These are phyloP conservation scores for Trichomonas tenax DNA, from an alignment of 208 protist species.

Conservation along the genomic window DNA sequence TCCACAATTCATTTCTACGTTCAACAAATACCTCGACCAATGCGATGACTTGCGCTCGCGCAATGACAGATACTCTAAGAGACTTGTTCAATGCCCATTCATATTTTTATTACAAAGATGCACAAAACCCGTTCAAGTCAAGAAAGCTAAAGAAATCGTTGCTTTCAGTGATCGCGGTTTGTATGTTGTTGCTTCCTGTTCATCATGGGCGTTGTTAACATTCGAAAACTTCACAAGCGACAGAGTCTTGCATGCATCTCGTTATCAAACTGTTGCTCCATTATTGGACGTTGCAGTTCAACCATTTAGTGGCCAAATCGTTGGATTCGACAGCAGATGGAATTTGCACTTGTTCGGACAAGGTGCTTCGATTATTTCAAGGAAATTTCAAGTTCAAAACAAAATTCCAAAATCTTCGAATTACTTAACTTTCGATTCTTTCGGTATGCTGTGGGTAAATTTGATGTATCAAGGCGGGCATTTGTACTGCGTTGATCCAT, in stretches of 20 bases:
- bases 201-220: not conserved
- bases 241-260: not conserved
- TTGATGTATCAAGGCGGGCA: not conserved
- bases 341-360: not conserved
- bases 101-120: not conserved
- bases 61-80: not conserved
- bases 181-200: not conserved
- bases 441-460: not conserved
- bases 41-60: not conserved
- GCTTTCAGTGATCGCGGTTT: not conserved
- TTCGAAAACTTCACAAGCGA: not conserved
- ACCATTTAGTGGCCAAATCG: not conserved
- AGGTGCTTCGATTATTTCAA: not conserved
- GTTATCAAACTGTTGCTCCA: not conserved
- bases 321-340: not conserved
- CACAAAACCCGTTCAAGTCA: not conserved
- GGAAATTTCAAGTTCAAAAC: not conserved
- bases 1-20: not conserved
- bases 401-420: not conserved
- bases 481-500: not conserved
- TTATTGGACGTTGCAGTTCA: not conserved
- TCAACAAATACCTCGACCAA: not conserved
- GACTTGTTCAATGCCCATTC: not conserved
- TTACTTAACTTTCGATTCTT: not conserved
- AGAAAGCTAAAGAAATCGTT: not conserved